Conservation (phyloP, 495 filamentous ascomycete species). For the Evernia prunastri region DNA sequence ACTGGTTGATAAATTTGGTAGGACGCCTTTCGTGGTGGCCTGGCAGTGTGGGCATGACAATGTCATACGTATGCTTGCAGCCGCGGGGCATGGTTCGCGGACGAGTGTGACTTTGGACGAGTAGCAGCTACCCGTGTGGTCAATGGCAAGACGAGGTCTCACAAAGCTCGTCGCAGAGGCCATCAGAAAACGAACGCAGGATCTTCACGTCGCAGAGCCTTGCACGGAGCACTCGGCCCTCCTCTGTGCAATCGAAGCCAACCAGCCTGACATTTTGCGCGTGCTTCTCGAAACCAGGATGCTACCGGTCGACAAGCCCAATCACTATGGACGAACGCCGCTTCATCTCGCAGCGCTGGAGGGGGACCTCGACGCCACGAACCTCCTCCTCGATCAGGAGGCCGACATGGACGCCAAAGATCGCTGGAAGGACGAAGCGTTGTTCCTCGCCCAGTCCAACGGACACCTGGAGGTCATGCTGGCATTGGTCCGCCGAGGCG, state of each 20-base stretch:
- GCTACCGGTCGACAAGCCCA: slow-evolving; percentile 6
- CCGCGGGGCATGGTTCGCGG: too few species aligned
- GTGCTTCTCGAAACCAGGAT: background rate
- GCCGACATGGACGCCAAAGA: slow-evolving; percentile 10
- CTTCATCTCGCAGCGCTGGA: slow-evolving; percentile 10
- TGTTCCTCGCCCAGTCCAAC: background rate
- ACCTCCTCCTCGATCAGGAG: slow-evolving; percentile 10
- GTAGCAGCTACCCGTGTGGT: slow-evolving; percentile 9
- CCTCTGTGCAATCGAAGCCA: slow-evolving; percentile 3
- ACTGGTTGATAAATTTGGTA: slow-evolving; percentile 14
- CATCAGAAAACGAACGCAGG: background rate
- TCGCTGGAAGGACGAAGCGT: background rate
- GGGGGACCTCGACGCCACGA: slow-evolving; percentile 10
- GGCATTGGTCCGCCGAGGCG: background rate
- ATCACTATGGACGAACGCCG: slow-evolving; percentile 16
- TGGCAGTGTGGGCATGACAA: slow-evolving; percentile 21
- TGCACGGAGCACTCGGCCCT: background rate
- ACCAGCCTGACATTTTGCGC: background rate
- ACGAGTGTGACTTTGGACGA: too few species aligned
- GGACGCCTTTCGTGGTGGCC: slow-evolving; percentile 21
- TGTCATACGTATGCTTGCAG: slow-evolving; percentile 19
- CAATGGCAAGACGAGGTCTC: slow-evolving; percentile 4
- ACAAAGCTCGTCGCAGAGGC: slow-evolving; percentile 2
- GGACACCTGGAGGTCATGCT: slow-evolving; percentile 6
- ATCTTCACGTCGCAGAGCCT: background rate